These are phyloP conservation scores for Raphanus raphanistrum DNA, from an alignment of 345 rosid genomes.

Conservation along the genomic window DNA sequence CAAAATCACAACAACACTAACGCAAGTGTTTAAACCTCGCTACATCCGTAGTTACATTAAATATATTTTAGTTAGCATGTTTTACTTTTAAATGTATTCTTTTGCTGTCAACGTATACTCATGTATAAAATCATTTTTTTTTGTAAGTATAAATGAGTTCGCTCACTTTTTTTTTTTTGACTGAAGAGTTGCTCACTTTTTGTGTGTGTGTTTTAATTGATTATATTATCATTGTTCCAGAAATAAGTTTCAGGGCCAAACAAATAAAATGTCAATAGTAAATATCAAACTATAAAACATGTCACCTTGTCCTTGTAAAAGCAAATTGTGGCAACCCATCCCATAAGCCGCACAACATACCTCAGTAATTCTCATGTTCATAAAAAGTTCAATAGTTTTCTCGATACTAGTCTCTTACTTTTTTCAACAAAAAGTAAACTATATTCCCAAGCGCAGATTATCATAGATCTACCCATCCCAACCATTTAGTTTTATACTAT, in stretches of 20 bases:
- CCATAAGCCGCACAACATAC: slow-evolving; percentile 24
- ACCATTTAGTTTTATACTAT: not conserved
- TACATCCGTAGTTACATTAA: too few species aligned
- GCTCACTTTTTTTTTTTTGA: not conserved
- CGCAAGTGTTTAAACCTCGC: too few species aligned
- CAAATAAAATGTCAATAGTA: slow-evolving; percentile 29
- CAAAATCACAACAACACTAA: too few species aligned
- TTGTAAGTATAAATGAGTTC: not conserved
- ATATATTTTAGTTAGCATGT: too few species aligned
- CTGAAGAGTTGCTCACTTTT: not conserved
- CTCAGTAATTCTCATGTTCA: slow-evolving; percentile 31
- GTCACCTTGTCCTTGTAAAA: slow-evolving; percentile 34
- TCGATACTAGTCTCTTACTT: not conserved
- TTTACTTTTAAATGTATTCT: not conserved
- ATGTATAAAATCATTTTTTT: not conserved
- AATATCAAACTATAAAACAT: slow-evolving; percentile 28
- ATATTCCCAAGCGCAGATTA: not conserved
- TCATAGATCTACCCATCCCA: not conserved
- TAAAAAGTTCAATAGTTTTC: slow-evolving; percentile 16
- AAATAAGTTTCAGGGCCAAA: not conserved
- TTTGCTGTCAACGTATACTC: not conserved
- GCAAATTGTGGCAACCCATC: slow-evolving; percentile 27
- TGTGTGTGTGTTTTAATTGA: not conserved
- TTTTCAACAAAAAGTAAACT: slow-evolving; percentile 5
- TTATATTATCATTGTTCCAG: not conserved